Conservation (phyloP, 2,329 filamentous ascomycete genomes). For the Fusarium sarcochroum region DNA sequence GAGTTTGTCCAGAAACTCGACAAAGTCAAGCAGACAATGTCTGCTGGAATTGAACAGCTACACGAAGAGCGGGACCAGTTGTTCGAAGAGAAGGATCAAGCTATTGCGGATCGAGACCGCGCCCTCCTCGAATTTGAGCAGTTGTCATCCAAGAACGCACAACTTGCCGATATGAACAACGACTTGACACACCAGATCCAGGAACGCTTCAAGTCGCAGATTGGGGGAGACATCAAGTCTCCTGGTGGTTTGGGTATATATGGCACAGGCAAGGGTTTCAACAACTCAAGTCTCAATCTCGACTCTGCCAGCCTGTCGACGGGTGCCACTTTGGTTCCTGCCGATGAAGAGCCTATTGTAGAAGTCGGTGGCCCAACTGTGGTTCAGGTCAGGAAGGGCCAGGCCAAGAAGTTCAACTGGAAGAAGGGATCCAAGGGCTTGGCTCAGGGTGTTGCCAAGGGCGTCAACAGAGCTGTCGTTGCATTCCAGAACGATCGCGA, state of each 20-base stretch:
- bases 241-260: slow-evolving; percentile 72
- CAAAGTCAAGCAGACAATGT: slow-evolving; percentile 71
- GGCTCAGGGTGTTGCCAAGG: slow-evolving; percentile 94
- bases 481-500: slow-evolving; percentile 75
- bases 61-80: slow-evolving; percentile 83
- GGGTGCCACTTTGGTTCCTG: slow-evolving; percentile 70
- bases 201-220: slow-evolving; percentile 88
- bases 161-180: slow-evolving; percentile 95
- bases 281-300: slow-evolving; percentile 65
- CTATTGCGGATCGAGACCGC: slow-evolving; percentile 89
- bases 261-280: slow-evolving; percentile 65
- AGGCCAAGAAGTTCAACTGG: slow-evolving; percentile 98
- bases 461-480: slow-evolving; percentile 91
- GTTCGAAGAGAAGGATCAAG: slow-evolving; percentile 85
- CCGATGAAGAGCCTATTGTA: slow-evolving; percentile 77
- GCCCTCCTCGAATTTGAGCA: slow-evolving; percentile 97
- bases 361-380: slow-evolving; percentile 84
- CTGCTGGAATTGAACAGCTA: slow-evolving; percentile 70
- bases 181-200: slow-evolving; percentile 95
- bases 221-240: slow-evolving; percentile 64
- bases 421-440: slow-evolving; percentile 96
- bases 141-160: slow-evolving; percentile 92
- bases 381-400: slow-evolving; percentile 93
- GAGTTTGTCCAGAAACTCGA: slow-evolving; percentile 85
- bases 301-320: slow-evolving; percentile 69